Percentiles rank a stretch among this genome's conserved stretches.
Conservation (phyloP, 257 asterid species). For the Eucommia ulmoides region DNA sequence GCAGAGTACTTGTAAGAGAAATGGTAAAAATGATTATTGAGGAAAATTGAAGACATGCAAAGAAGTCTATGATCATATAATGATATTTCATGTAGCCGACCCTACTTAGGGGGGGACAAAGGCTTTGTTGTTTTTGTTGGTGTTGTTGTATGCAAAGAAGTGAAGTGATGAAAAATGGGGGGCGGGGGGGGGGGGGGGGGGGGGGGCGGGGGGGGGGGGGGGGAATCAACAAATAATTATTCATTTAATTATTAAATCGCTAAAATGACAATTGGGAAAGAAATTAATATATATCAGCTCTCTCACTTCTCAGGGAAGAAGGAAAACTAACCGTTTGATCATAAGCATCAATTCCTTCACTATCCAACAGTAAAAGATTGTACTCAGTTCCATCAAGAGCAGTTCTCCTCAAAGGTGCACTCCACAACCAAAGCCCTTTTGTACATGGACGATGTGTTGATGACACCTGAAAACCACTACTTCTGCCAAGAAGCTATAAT, state of each 20-base stretch:
- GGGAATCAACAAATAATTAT: no score
- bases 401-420: conserved; percentile 75
- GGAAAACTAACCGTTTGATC: conserved; percentile 83
- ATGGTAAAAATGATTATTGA: neutral
- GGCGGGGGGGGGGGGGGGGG: no score
- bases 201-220: no score
- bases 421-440: conserved; percentile 99
- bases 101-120: no score
- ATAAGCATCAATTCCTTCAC: conserved; percentile 98
- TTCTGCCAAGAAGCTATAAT: conserved; percentile 91
- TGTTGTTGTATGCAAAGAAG: no score
- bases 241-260: no score
- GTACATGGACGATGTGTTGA: conserved; percentile 98
- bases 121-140: no score
- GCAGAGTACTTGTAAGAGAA: neutral
- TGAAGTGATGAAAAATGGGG: no score
- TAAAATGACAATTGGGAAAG: neutral
- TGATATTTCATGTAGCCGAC: neutral
- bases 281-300: no score
- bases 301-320: conserved; percentile 1
- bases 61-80: neutral
- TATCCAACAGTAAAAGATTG: conserved; percentile 81
- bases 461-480: conserved; percentile 98
- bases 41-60: neutral
- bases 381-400: conserved; percentile 97